Evolutionary conservation across 495 filamentous ascomycete species (phyloP).

Genomic region (Aspergillus hancockii): DNA sequence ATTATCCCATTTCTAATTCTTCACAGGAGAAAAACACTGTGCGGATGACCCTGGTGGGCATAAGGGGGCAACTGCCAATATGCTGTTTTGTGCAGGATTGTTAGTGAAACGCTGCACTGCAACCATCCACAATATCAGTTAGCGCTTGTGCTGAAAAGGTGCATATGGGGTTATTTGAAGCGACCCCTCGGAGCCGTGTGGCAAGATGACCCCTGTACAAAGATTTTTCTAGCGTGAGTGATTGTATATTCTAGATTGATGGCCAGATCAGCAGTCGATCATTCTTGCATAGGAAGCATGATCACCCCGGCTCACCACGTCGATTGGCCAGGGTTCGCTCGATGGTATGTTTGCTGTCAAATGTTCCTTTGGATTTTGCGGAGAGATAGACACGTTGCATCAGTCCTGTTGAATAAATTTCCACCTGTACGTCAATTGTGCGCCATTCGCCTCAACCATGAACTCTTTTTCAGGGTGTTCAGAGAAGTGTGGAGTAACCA

Average conservation of each 20-base stretch:
- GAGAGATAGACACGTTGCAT: neutral
- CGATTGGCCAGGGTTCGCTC: neutral
- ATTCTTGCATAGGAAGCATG: neutral
- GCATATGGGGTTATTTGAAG: neutral
- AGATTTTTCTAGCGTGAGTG: neutral
- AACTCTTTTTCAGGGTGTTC: neutral
- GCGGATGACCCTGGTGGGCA: neutral
- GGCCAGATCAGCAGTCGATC: neutral
- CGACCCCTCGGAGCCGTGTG: neutral
- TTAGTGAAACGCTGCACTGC: slow-evolving; percentile 1
- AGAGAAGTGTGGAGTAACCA: neutral
- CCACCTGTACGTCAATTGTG: neutral
- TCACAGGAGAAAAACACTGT: neutral
- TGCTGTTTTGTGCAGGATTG: neutral
- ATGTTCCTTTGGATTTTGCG: neutral
- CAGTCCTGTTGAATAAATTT: neutral
- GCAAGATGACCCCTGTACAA: neutral
- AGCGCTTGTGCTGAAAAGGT: neutral
- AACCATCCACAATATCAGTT: neutral
- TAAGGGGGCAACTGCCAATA: neutral
- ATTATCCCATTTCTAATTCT: neutral
- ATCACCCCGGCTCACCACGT: neutral
- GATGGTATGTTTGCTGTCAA: neutral
- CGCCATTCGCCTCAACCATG: neutral
- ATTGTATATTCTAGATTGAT: slow-evolving; percentile 1